Evolutionary conservation across 495 filamentous ascomycete species (phyloP), one percentile per base, ranked within the genome.

Genomic region (Aspergillus baeticus): DNA sequence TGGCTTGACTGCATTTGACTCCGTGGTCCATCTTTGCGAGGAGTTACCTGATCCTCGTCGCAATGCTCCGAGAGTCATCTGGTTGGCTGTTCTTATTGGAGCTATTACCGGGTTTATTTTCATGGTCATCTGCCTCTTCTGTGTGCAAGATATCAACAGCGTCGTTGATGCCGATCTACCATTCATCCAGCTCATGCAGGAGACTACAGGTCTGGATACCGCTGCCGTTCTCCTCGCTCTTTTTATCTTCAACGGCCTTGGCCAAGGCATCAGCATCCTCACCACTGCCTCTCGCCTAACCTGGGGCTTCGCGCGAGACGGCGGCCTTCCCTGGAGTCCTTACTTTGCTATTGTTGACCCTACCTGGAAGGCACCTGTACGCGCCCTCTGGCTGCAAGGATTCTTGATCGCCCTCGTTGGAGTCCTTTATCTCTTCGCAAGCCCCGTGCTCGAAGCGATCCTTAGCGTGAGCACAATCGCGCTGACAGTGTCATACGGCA

Each of bases 41-140:
- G 75, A 78, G 41, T 76, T 78, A 26, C 75, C 75, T 0, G 67
- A 65, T 2, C 75, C 75, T 5, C 69, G 73, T 10, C 65, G 60
- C 31, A 77, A 78, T 53, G 74, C 73, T 0, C 75, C 75, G 0
- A 60, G 64, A 2, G 69, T 73, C 2, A 77, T 78, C 54, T 75
- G 69, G 64, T 69, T 77, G 43, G 68, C 74, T 3, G 72, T 78
- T 1, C 54, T 72, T 3, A 69, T 70, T 23, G 75, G 75, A 85
- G 51, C 88, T 10, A 51, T 78, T 22, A 74, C 72, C n/a, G 85
- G 88, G 0, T 89, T 92, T 64, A 77, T 81, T 63, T 93, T 89
- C 68, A 82, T 87, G 63, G 83, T 92, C 26, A 81, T 88, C 23
- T 79, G 91, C 41, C 81, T 88, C 44, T 92, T 92, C 68, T 78